Evolutionary conservation across 2,329 filamentous ascomycete genomes (phyloP), one percentile per base, ranked within the genome.

Genomic region (Coniochaeta pulveracea): DNA sequence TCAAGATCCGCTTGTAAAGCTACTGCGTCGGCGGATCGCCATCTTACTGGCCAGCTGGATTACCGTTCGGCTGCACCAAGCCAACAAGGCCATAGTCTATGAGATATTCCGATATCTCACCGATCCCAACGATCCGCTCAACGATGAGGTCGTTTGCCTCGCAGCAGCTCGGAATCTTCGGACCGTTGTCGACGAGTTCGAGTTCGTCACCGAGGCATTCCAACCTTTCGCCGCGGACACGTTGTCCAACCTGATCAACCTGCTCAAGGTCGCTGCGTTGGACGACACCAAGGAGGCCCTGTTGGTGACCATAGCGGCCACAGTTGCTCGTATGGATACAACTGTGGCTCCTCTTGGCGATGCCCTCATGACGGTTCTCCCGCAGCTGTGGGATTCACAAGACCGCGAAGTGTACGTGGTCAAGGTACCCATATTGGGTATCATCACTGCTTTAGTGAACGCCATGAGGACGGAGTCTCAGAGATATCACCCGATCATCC

Each of bases 41-140:
- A 93, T 98, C 36, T 61, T 96, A 25, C 69, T 96, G 16, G 85
- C 84, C 16, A 79, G 93, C 50, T 96, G 91, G 89, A 78, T 91
- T 3, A 72, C 83, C 0, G 73, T 95, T 42, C 81, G 83, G 47
- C 67, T 89, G 5, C 69, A 75, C 1, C 66, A 77, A 23, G 57
- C 73, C 22, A 84, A 79, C 47, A 71, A 80, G 37, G 69, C 79
- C 1, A 61, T 88, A 14, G 75, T 93, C 5, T 96, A 93, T 49
- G 79, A 89, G 47, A 85, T 96, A 35, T 95, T 86, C 52, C 76
- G 84, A 37, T 84, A 94, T 53, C 68, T 98, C 10, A 67, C 98
- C 14, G 80, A 86, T 46, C 73, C 76, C 6, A 68, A 72, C 12
- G 86, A 95, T 46, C 64, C 74, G 6, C 65, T 76, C 38, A 98